Percentiles rank a stretch among this genome's conserved stretches.
Evolutionary conservation across 306 rosid genomes (phyloP).

Genomic region (Dalbergia oliveri): DNA sequence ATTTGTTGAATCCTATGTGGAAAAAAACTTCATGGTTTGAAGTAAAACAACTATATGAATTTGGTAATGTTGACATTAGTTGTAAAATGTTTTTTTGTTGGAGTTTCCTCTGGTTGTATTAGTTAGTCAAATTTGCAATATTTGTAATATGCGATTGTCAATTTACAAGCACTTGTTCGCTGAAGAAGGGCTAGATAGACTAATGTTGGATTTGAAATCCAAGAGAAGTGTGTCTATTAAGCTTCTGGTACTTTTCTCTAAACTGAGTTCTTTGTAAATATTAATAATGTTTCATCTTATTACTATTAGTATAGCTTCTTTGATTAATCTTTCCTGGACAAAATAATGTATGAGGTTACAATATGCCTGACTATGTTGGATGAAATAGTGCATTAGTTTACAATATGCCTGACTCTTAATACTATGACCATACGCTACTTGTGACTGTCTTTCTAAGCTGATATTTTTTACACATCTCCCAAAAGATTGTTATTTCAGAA

Average conservation of each 20-base stretch:
- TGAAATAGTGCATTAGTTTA: too few relatives aligned
- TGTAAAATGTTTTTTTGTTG: background rate
- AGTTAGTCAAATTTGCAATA: constrained; percentile 21
- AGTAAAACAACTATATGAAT: background rate
- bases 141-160: constrained; percentile 69
- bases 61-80: constrained; percentile 3
- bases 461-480: too few relatives aligned
- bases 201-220: constrained; percentile 74
- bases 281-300: too few relatives aligned
- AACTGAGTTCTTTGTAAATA: constrained; percentile 10
- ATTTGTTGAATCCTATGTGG: background rate
- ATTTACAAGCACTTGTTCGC: constrained; percentile 83
- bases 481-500: too few relatives aligned
- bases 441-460: too few relatives aligned
- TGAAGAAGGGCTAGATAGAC: constrained; percentile 78
- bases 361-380: too few relatives aligned
- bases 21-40: background rate
- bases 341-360: too few relatives aligned
- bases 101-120: background rate
- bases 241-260: constrained; percentile 57
- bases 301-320: background rate
- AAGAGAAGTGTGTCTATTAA: constrained; percentile 54
- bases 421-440: too few relatives aligned
- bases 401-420: background rate
- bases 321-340: background rate